Conservation (phyloP, 768 basidiomycete genomes). For the Xanthoconium stramineum region DNA sequence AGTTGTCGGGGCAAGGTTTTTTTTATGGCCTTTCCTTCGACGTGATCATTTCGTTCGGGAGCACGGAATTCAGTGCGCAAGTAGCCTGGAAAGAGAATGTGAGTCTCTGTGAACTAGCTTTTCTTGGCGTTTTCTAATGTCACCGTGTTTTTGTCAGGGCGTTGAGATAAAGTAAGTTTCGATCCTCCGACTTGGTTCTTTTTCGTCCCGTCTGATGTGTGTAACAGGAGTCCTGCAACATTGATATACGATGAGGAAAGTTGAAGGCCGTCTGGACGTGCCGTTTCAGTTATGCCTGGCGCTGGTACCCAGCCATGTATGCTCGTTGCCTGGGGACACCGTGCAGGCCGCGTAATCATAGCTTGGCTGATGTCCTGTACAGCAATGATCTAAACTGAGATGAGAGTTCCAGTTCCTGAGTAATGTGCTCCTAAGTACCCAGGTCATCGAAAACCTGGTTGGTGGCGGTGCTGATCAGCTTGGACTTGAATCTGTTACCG, state of each 20-base stretch:
- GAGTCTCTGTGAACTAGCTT: neutral
- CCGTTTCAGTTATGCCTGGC: neutral
- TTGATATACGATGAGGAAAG: slow-evolving; percentile 3
- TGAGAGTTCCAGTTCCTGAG: too few species aligned
- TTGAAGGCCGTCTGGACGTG: neutral
- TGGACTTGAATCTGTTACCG: too few species aligned
- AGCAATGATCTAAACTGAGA: too few species aligned
- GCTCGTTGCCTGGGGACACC: neutral
- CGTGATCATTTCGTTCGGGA: slow-evolving; percentile 16
- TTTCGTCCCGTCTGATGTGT: neutral
- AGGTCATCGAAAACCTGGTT: too few species aligned
- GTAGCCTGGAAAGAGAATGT: slow-evolving; percentile 13
- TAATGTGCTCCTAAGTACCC: too few species aligned
- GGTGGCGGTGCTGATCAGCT: too few species aligned
- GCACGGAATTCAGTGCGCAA: slow-evolving; percentile 26
- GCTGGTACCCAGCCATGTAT: neutral
- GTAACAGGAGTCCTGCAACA: neutral
- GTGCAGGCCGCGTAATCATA: neutral
- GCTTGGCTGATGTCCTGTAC: neutral
- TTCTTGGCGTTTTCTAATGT: neutral
- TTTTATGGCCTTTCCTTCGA: slow-evolving; percentile 5
- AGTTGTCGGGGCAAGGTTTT: neutral
- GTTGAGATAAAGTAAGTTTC: slow-evolving; percentile 8
- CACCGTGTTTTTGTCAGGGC: neutral
- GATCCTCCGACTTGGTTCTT: too few species aligned